These are phyloP conservation scores for Taiwanofungus camphoratus DNA, from an alignment of 1,284 basidiomycete genomes.

Conservation along the genomic window DNA sequence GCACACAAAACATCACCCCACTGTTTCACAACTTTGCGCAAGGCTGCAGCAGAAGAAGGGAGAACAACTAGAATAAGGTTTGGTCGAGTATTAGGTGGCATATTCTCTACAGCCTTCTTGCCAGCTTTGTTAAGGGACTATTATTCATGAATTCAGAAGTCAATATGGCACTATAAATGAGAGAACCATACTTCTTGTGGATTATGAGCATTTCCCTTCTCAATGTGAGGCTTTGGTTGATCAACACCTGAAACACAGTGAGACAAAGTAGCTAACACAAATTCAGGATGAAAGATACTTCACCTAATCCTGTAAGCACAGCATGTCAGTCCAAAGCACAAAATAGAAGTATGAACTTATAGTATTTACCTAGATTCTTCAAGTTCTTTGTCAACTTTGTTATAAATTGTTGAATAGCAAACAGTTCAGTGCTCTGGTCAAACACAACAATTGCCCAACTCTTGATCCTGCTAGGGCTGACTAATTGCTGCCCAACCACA, in stretches of 20 bases:
- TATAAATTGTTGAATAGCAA: conserved; percentile 16
- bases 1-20: conserved; percentile 36
- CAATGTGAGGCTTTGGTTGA: neutral
- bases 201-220: neutral
- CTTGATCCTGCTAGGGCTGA: conserved; percentile 10
- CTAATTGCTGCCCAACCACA: conserved; percentile 25
- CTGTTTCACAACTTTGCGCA: conserved; percentile 33
- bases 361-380: conserved; percentile 26
- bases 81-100: conserved; percentile 24
- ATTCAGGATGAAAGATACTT: neutral
- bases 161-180: neutral
- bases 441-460: conserved; percentile 29
- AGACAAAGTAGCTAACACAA: too few relatives aligned
- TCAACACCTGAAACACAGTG: too few relatives aligned
- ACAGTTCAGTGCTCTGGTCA: conserved; percentile 8
- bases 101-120: neutral
- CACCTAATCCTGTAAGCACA: conserved; percentile 10
- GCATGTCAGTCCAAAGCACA: neutral
- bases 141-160: neutral
- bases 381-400: conserved; percentile 23
- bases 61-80: conserved; percentile 22
- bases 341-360: neutral
- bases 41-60: conserved; percentile 26
- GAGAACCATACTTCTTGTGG: neutral
- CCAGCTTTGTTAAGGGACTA: conserved; percentile 4